Evolutionary conservation across 257 asterid genomes (phyloP).

Genomic region (Haberlea rhodopensis): DNA sequence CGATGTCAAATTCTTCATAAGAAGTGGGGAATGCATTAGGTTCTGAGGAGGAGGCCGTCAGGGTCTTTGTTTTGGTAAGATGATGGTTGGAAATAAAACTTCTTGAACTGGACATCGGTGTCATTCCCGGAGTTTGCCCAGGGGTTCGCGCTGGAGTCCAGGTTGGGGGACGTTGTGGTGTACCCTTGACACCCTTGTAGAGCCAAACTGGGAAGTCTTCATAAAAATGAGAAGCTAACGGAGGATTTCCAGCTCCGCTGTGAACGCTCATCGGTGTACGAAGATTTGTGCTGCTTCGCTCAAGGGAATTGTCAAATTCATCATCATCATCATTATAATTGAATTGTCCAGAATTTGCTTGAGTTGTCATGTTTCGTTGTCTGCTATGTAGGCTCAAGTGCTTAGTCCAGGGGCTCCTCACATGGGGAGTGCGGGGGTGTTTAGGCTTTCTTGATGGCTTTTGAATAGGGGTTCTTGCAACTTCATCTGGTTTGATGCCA

Average conservation of each 20-base stretch:
- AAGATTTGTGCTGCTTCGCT: conserved; percentile 39
- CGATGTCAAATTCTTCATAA: conserved; percentile 44
- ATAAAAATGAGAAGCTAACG: conserved; percentile 91
- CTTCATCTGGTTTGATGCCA: conserved; percentile 61
- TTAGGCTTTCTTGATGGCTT: conserved; percentile 38
- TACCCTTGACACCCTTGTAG: conserved; percentile 66
- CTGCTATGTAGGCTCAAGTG: conserved; percentile 55
- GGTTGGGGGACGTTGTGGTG: conserved; percentile 76
- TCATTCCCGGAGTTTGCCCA: conserved; percentile 38
- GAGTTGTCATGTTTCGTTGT: conserved; percentile 45
- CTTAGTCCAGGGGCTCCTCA: conserved; percentile 47
- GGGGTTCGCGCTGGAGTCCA: conserved; percentile 78
- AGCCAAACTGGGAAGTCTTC: conserved; percentile 78
- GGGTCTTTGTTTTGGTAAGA: conserved; percentile 26
- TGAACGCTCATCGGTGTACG: conserved; percentile 49
- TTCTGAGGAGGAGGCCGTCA: conserved; percentile 40
- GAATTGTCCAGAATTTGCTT: conserved; percentile 35
- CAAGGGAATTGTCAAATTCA: conserved; percentile 66
- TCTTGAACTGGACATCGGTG: conserved; percentile 40
- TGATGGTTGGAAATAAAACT: conserved; percentile 34
- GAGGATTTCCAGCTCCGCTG: conserved; percentile 53
- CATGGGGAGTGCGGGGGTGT: conserved; percentile 35
- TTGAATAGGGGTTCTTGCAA: conserved; percentile 52
- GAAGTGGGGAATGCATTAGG: conserved; percentile 38
- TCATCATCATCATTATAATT: conserved; percentile 34